These are phyloP conservation scores for Euclidium syriacum DNA, from an alignment of 345 rosid genomes.

Conservation along the genomic window DNA sequence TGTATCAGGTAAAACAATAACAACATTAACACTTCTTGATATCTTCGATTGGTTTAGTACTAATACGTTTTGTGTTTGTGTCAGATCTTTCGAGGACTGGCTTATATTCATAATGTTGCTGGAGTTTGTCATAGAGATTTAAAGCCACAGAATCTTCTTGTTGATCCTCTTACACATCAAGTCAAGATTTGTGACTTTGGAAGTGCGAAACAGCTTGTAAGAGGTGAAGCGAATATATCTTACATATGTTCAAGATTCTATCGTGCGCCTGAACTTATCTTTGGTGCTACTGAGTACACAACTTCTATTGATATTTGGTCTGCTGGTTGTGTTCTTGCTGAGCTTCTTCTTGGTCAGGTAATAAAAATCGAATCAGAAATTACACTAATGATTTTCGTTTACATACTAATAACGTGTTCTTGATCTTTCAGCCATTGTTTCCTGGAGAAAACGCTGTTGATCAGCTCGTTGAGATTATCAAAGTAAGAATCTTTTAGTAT, in stretches of 20 bases:
- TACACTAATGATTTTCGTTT: too few relatives aligned
- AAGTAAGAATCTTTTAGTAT: constrained; percentile 35
- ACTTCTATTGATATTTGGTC: constrained; percentile 74
- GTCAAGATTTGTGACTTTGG: constrained; percentile 85
- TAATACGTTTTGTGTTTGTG: neutral
- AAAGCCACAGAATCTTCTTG: constrained; percentile 91
- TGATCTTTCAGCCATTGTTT: constrained; percentile 71
- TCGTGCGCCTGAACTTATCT: constrained; percentile 70
- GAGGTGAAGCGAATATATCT: constrained; percentile 61
- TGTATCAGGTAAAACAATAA: constrained; percentile 84
- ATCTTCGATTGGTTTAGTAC: too few relatives aligned
- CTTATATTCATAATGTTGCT: constrained; percentile 71
- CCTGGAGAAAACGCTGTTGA: constrained; percentile 95
- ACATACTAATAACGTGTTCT: too few relatives aligned
- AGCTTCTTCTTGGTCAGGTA: constrained; percentile 73
- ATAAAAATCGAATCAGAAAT: too few relatives aligned
- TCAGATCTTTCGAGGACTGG: constrained; percentile 83
- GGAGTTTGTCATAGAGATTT: constrained; percentile 86
- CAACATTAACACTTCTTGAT: neutral
- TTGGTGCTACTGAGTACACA: constrained; percentile 67
- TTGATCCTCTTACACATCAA: constrained; percentile 86
- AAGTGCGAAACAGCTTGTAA: constrained; percentile 85
- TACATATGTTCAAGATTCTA: constrained; percentile 68
- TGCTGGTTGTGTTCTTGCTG: constrained; percentile 75
- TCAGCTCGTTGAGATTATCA: constrained; percentile 94